Base-by-base conservation (phyloP, 352 stramenopile species). In the Phytophthora podocarpi region DNA sequence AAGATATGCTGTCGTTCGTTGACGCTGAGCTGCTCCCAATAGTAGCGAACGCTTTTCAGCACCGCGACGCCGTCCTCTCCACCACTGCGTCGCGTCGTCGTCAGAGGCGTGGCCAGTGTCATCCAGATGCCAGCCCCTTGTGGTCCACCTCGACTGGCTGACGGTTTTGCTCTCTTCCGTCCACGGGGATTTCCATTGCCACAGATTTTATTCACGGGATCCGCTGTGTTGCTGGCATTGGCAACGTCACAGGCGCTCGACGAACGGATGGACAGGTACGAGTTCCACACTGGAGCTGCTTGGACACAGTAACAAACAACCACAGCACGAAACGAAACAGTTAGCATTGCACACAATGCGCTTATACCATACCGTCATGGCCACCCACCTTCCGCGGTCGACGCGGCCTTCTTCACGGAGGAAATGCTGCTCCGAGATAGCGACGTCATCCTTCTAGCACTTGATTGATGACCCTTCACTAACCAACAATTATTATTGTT, bases 1-100 rank as follows among this genome's bases (percentile, higher is more conserved):
- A 95, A 65, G 34, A 93, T 75, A 43, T 91, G 83, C 32, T 90
- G 82, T 4, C 86, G 78, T 39, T 92, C 86, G 7, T 62, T 77
- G 18, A 77, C 67, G 16, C 59, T 85, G 34, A 95, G 72, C 9
- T 75, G 64, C 20, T 90, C 72, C 86, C 86, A 95, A 59, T 90
- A 95, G 0, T 66, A 37, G 8, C 75, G 74, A 28, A 93, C 59
- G 30, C 65, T 78, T 26, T 46, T 54, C 13, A 71, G 30, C 46
- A 72, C 68, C 3, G 24, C 24, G 28, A 36, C 42, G 4, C 45
- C 50, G 31, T 72, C 64, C 21, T 69, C 46, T 57, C 24, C 23
- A 45, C 21, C 52, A n/a, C 34, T 40, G n/a, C 51, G 23, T 46
- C 51, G 51, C 32, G 51, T 59, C 24, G 35, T 59, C 15, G 35